These are phyloP conservation scores for Stentor coeruleus DNA, from an alignment of 73 alveolate genomes.

Conservation along the genomic window DNA sequence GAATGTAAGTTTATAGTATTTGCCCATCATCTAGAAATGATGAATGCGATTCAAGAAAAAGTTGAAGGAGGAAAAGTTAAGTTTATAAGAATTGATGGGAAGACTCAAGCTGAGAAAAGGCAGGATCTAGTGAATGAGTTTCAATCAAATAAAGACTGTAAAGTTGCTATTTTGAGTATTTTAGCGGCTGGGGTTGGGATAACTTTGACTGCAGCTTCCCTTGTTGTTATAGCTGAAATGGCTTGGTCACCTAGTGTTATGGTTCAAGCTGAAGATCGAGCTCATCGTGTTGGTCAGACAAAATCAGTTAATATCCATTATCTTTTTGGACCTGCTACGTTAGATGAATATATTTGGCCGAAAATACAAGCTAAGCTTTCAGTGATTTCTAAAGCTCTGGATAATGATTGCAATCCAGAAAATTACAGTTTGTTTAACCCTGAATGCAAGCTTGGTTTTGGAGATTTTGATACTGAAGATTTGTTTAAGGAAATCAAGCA, in stretches of 20 bases:
- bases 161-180: constrained; percentile 76
- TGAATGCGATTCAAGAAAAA: constrained; percentile 51
- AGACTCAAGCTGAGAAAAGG: constrained; percentile 53
- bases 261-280: constrained; percentile 96
- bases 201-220: constrained; percentile 89
- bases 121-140: constrained; percentile 59
- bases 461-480: constrained; percentile 3
- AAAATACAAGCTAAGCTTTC: constrained; percentile 44
- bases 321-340: constrained; percentile 73
- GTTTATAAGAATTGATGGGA: constrained; percentile 75
- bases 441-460: background rate
- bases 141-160: constrained; percentile 53
- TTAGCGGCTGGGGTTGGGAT: constrained; percentile 85
- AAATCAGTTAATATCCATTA: constrained; percentile 78
- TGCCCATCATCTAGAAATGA: constrained; percentile 79
- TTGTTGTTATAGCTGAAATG: constrained; percentile 92
- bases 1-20: constrained; percentile 74
- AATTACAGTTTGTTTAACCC: background rate
- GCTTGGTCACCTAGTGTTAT: constrained; percentile 92
- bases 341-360: constrained; percentile 70
- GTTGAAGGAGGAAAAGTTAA: constrained; percentile 33
- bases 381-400: constrained; percentile 53
- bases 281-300: constrained; percentile 92
- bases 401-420: constrained; percentile 48
- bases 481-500: background rate